A percentile compares a stretch with the other conserved stretches of the same genome.
These are phyloP conservation scores for Parathielavia hyrcaniae DNA, from an alignment of 495 filamentous ascomycete genomes.

Conservation along the genomic window DNA sequence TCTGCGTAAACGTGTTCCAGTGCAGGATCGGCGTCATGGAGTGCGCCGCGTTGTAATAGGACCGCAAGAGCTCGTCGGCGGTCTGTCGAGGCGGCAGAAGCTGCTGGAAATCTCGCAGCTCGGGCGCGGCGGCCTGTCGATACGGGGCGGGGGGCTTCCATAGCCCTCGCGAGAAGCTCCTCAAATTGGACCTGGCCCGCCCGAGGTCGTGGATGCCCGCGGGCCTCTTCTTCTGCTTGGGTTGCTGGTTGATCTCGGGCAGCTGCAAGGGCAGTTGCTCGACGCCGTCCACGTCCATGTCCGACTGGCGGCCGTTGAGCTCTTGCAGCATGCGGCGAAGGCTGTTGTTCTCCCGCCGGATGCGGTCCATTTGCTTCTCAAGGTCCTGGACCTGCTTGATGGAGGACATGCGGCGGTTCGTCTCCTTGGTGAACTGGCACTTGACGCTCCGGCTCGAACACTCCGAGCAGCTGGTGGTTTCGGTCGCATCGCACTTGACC, in stretches of 20 bases:
- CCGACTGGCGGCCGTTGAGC: constrained; percentile 37
- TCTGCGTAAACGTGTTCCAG: constrained; percentile 74
- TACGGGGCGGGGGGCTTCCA: constrained; percentile 75
- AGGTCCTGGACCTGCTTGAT: constrained; percentile 99
- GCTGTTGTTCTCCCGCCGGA: constrained; percentile 66
- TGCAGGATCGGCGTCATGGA: constrained; percentile 77
- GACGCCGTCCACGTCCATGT: constrained; percentile 56
- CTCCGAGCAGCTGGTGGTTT: constrained; percentile 91
- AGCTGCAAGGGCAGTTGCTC: constrained; percentile 58
- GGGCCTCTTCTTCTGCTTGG: constrained; percentile 54
- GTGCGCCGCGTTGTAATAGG: constrained; percentile 74
- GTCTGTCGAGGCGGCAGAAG: constrained; percentile 62
- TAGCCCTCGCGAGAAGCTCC: constrained; percentile 67
- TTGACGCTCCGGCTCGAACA: constrained; percentile 91
- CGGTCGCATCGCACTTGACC: constrained; percentile 98
- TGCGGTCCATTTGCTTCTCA: constrained; percentile 76
- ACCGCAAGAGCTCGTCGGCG: constrained; percentile 67
- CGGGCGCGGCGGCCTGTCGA: constrained; percentile 48
- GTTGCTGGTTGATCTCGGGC: constrained; percentile 62
- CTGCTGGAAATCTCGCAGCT: constrained; percentile 44
- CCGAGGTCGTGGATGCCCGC: constrained; percentile 61
- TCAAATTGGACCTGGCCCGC: constrained; percentile 63
- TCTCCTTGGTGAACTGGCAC: constrained; percentile 98
- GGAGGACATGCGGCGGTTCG: constrained; percentile 96
- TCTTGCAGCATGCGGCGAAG: constrained; percentile 55